phyloP scores from a whole-genome alignment of 2,329 filamentous ascomycete genomes.

The Nemania sp. region DNA sequence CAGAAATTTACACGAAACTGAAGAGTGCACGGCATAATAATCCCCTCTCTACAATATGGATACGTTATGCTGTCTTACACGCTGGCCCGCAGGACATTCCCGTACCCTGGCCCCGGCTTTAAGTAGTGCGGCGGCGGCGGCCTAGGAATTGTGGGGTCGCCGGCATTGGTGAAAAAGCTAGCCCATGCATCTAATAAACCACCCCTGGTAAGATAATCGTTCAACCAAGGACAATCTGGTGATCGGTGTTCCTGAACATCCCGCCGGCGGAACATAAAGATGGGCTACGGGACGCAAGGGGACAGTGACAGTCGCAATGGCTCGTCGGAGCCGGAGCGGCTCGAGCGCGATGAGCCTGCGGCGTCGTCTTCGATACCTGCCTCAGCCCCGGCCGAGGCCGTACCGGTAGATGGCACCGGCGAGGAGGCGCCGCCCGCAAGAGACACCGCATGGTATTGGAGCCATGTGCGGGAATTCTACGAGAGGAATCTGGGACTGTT shows the following conservation, averaged over 20 bases:
- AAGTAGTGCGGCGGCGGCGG: background rate
- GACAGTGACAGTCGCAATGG: background rate
- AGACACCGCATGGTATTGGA: conserved; percentile 12
- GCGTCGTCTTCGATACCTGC: background rate
- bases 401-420: background rate
- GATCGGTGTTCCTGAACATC: background rate
- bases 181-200: background rate
- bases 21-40: too few species aligned
- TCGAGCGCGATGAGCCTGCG: background rate
- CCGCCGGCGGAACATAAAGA: background rate
- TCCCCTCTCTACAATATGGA: too few species aligned
- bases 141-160: conserved; percentile 10
- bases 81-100: too few species aligned
- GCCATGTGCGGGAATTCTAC: conserved; percentile 46
- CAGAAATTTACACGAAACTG: too few species aligned
- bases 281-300: conserved; percentile 21
- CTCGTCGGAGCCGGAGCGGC: too few species aligned
- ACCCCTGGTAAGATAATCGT: background rate
- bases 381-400: background rate
- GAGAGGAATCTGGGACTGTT: conserved; percentile 47
- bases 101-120: background rate
- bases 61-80: too few species aligned
- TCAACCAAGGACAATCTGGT: background rate
- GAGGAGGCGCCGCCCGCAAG: background rate
- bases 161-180: background rate